Evolutionary conservation across 345 rosid species (phyloP).

Genomic region (Salix viminalis): DNA sequence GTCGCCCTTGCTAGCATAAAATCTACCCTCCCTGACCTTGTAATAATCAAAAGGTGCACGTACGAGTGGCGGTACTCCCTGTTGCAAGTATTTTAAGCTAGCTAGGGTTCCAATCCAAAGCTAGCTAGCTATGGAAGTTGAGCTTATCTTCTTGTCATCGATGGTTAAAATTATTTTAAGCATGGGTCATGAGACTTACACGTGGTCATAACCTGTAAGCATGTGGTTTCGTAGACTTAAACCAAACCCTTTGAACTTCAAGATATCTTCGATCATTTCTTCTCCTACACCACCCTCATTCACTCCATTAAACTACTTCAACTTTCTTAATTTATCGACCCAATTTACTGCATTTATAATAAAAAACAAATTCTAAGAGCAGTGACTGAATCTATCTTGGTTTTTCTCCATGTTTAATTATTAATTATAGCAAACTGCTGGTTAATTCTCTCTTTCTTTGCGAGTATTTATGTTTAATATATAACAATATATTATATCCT

Average conservation of each 20-base stretch:
- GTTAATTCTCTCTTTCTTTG: not conserved
- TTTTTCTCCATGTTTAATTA: not conserved
- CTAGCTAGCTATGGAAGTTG: slow-evolving; percentile 16
- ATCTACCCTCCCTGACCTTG: not conserved
- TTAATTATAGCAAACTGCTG: not conserved
- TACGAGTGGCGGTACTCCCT: not conserved
- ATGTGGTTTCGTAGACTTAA: slow-evolving; percentile 34
- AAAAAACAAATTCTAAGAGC: not conserved
- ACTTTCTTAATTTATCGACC: not conserved
- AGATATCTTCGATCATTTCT: not conserved
- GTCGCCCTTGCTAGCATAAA: not conserved
- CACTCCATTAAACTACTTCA: not conserved
- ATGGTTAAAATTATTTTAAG: slow-evolving; percentile 8
- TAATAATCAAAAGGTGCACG: not conserved
- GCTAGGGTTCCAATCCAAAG: no score
- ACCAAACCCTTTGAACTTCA: slow-evolving; percentile 19
- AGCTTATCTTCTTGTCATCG: slow-evolving; percentile 20
- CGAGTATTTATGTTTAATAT: no score
- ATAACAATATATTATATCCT: not conserved
- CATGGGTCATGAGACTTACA: not conserved
- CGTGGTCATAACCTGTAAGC: slow-evolving; percentile 8
- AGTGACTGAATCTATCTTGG: not conserved
- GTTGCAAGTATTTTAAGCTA: slow-evolving; percentile 7
- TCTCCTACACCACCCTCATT: not conserved
- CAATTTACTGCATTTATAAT: not conserved